phyloP scores from a whole-genome alignment of 345 rosid genomes.

The Salix caprea region DNA sequence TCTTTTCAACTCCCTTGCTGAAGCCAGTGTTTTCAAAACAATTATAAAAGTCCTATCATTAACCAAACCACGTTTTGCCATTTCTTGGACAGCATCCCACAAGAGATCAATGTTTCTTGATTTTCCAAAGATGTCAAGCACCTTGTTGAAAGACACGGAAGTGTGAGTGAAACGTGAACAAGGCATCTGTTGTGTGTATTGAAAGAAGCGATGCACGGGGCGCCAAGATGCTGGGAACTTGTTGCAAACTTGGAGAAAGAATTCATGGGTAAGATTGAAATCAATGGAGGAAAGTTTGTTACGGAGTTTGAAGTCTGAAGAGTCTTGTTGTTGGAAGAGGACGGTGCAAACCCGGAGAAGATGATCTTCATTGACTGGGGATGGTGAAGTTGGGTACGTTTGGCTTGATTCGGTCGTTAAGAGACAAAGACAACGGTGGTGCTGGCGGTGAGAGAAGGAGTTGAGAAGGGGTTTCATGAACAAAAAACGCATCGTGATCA shows the following conservation, averaged over 20 bases:
- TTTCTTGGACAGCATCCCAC: slow-evolving; percentile 52
- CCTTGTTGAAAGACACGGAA: slow-evolving; percentile 57
- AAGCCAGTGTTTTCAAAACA: slow-evolving; percentile 54
- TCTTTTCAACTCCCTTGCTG: slow-evolving; percentile 66
- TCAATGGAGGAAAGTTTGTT: slow-evolving; percentile 45
- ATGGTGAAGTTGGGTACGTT: neutral
- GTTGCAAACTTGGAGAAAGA: slow-evolving; percentile 90
- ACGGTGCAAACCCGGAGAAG: slow-evolving; percentile 74
- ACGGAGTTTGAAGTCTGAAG: slow-evolving; percentile 61
- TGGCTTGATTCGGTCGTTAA: slow-evolving; percentile 7
- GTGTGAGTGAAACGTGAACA: slow-evolving; percentile 43
- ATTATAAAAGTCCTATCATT: slow-evolving; percentile 67
- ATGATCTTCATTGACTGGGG: slow-evolving; percentile 44
- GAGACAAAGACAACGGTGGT: slow-evolving; percentile 7
- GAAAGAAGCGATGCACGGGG: slow-evolving; percentile 70
- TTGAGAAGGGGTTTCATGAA: neutral
- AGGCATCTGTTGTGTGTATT: slow-evolving; percentile 36
- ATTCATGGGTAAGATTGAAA: slow-evolving; percentile 49
- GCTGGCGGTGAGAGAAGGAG: neutral
- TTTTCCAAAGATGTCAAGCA: slow-evolving; percentile 54
- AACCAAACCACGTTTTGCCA: slow-evolving; percentile 46
- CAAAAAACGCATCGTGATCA: neutral
- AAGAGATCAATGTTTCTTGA: slow-evolving; percentile 69
- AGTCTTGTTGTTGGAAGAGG: slow-evolving; percentile 71
- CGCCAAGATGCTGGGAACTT: slow-evolving; percentile 77